Base-by-base conservation (phyloP, 768 basidiomycete species). In the Pleurotus pulmonarius region DNA sequence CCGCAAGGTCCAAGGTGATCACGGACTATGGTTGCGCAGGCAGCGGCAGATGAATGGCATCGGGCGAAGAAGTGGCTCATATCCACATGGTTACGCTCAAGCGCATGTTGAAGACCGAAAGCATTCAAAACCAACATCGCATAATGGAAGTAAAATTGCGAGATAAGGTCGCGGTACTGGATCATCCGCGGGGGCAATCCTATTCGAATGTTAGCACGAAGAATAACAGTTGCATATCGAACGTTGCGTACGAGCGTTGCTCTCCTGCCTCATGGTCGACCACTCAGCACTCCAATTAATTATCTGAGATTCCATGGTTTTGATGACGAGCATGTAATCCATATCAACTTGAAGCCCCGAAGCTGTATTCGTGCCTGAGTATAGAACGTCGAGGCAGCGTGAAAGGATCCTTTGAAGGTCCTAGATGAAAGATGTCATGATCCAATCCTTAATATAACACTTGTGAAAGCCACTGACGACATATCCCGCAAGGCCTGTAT, bases 61-160 rank as follows among this genome's bases (percentile, higher is more conserved):
- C 90, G 83, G 12, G 85, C 81, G 65, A 94, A 93, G 74, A 94
- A 94, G 71, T 94, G 86, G 0, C 86, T 86, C 41, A 91, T 86
- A 65, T 94, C 85, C 43, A 89, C 70, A 0, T 81, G 71, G 3
- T 82, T 78, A 16, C 83, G 80, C 70, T 96, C 95, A 56, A 98
- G 73, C n/a, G 96, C 93, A 65, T 96, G 91, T 69, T 99, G 95
- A 43, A 99, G 79, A 9, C 96, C 96, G 63, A 99, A 99, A 1
- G 95, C 96, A 67, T 97, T 94, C 57, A 98, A 74, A 38, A 97
- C 91, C 51, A 99, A 82, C 72, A 84, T 83, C 22, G 87, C 83
- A 64, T 96, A 96, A 67, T 92, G 82, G 72, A 82, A 89, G 68
- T 92, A 93, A 66, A 94, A 95, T 61, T 82, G 75, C 24, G 81